A percentile compares a stretch with the other conserved stretches of the same genome.
phyloP scores from a whole-genome alignment of 495 filamentous ascomycete species.

The Lepidopterella palustris region DNA sequence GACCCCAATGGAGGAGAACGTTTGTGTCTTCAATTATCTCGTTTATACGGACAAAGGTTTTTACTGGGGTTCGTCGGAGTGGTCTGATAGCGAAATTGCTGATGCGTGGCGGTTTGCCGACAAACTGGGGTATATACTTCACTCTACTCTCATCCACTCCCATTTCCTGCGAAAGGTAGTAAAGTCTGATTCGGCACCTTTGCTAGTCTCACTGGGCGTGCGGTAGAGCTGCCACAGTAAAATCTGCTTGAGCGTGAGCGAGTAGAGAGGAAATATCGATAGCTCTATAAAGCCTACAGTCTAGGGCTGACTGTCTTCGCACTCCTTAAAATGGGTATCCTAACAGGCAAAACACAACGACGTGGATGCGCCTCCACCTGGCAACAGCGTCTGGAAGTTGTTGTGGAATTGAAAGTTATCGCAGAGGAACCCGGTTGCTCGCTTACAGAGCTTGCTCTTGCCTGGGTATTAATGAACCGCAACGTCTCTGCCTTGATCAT shows the following conservation, averaged over 20 bases:
- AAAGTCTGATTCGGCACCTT: too few species aligned
- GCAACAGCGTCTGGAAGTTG: conserved; percentile 41
- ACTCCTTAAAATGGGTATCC: conserved; percentile 62
- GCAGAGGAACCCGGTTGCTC: conserved; percentile 26
- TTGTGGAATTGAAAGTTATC: conserved; percentile 42
- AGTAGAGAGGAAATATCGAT: conserved; percentile 65
- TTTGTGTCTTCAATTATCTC: conserved; percentile 73
- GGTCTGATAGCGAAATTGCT: conserved; percentile 72
- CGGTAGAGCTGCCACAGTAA: conserved; percentile 79
- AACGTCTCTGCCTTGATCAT: conserved; percentile 69
- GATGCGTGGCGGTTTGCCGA: conserved; percentile 69
- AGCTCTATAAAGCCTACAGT: conserved; percentile 34
- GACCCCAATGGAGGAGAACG: conserved; percentile 79
- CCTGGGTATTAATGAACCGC: conserved; percentile 71
- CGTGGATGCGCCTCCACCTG: conserved; percentile 49
- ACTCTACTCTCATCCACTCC: too few species aligned
- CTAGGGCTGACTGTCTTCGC: conserved; percentile 68
- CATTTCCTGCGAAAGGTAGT: too few species aligned
- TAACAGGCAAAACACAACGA: conserved; percentile 74
- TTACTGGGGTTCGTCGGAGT: conserved; percentile 87
- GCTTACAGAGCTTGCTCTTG: conserved; percentile 59
- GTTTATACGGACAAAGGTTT: conserved; percentile 72
- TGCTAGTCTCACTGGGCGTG: conserved; percentile 67
- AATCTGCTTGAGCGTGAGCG: conserved; percentile 67
- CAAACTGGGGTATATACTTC: too few species aligned